Conservation (phyloP, 805 yeast genomes). For the Candida alai region DNA sequence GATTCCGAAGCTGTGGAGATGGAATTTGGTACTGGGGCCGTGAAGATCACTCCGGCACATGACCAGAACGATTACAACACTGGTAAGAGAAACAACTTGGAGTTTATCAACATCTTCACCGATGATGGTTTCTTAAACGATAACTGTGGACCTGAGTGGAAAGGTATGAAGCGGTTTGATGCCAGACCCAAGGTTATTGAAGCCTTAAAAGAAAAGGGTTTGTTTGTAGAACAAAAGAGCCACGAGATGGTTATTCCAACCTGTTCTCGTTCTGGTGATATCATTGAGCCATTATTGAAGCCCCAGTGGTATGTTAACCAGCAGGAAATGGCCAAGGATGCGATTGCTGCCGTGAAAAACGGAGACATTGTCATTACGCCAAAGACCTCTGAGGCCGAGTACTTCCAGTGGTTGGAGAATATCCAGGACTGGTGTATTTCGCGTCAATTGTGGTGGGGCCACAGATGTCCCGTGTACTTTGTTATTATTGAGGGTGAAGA, state of each 20-base stretch:
- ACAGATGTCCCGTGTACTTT: slow-evolving; percentile 94
- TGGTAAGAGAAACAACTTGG: slow-evolving; percentile 90
- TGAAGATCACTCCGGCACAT: slow-evolving; percentile 97
- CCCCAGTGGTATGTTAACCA: slow-evolving; percentile 99
- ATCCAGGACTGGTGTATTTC: slow-evolving; percentile 99
- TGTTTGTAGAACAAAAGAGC: slow-evolving; percentile 76
- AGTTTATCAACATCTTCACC: slow-evolving; percentile 83
- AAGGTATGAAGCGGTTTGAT: slow-evolving; percentile 88
- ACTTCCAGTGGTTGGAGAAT: slow-evolving; percentile 91
- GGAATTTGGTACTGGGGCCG: slow-evolving; percentile 99
- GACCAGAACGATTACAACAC: slow-evolving; percentile 95
- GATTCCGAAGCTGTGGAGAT: slow-evolving; percentile 95
- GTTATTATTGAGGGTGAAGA: slow-evolving; percentile 75
- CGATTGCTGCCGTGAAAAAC: slow-evolving; percentile 76
- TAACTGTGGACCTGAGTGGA: slow-evolving; percentile 84
- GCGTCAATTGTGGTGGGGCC: slow-evolving; percentile 92
- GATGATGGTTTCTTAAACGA: slow-evolving; percentile 91
- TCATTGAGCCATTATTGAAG: slow-evolving; percentile 93
- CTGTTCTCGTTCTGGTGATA: slow-evolving; percentile 95
- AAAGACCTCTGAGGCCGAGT: slow-evolving; percentile 86
- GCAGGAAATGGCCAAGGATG: slow-evolving; percentile 81
- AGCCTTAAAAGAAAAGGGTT: slow-evolving; percentile 64
- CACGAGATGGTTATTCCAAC: slow-evolving; percentile 94
- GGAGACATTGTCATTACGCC: slow-evolving; percentile 85
- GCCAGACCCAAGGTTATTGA: slow-evolving; percentile 86